phyloP scores from a whole-genome alignment of 202 grass and related monocot genomes.

The Schoenoplectus tabernaemontani region DNA sequence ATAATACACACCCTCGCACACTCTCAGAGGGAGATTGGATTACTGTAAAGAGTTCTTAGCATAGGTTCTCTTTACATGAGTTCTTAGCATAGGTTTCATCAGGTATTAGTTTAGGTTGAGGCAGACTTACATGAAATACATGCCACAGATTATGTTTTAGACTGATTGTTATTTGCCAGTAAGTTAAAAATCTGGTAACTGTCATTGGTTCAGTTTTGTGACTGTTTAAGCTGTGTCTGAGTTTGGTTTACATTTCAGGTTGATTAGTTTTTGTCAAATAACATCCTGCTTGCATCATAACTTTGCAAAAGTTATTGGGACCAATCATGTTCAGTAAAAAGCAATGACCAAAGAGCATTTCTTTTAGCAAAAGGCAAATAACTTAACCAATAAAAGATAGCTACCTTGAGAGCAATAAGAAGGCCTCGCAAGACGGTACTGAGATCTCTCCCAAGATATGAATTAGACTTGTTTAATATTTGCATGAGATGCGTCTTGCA shows the following conservation, averaged over 20 bases:
- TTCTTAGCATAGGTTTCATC: too few relatives aligned
- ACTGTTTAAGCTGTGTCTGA: too few relatives aligned
- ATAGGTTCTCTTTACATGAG: too few relatives aligned
- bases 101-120: too few relatives aligned
- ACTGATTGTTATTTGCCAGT: background rate
- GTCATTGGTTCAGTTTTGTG: background rate
- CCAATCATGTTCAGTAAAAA: background rate
- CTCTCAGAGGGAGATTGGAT: too few relatives aligned
- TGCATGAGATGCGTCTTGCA: conserved; percentile 58
- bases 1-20: too few relatives aligned
- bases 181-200: background rate
- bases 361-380: background rate
- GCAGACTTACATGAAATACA: too few relatives aligned
- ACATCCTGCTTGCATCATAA: background rate
- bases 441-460: conserved; percentile 54
- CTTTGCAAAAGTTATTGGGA: background rate
- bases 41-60: too few relatives aligned
- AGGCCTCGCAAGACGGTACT: conserved; percentile 46
- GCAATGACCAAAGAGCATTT: too few relatives aligned
- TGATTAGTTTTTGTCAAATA: background rate
- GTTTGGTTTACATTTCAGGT: too few relatives aligned
- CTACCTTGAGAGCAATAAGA: conserved; percentile 74
- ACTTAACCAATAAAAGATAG: background rate
- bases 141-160: background rate
- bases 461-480: conserved; percentile 47